These are phyloP conservation scores for Neurospora cerealis DNA, from an alignment of 495 filamentous ascomycete genomes.

Conservation along the genomic window DNA sequence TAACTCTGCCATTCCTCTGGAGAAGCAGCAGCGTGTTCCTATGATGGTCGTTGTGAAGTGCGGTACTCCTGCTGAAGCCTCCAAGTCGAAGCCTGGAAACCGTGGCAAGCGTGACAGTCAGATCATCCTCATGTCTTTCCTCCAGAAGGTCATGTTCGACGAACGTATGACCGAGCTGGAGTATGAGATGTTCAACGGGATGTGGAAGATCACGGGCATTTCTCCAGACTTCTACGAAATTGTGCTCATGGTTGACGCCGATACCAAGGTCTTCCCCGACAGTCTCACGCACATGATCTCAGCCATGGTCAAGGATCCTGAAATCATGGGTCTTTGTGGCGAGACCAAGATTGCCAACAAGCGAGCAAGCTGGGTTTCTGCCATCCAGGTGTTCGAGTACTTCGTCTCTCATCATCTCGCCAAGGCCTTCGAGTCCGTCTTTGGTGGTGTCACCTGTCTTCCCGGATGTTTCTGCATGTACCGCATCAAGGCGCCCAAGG, in stretches of 20 bases:
- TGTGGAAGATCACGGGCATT: constrained; percentile 97
- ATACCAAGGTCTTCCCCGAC: constrained; percentile 98
- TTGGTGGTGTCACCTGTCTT: constrained; percentile 98
- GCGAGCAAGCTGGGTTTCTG: constrained; percentile 83
- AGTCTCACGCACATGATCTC: constrained; percentile 97
- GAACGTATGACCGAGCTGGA: constrained; percentile 99
- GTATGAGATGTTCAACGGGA: constrained; percentile 98
- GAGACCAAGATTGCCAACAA: constrained; percentile 99
- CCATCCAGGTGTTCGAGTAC: constrained; percentile 99
- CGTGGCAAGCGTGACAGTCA: constrained; percentile 97
- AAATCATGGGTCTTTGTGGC: constrained; percentile 98
- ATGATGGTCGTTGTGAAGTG: constrained; percentile 98
- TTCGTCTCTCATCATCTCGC: constrained; percentile 96
- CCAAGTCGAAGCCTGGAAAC: constrained; percentile 82
- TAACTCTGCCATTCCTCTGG: constrained; percentile 62
- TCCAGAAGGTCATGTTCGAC: constrained; percentile 99
- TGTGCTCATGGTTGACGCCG: constrained; percentile 97
- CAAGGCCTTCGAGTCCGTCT: constrained; percentile 96
- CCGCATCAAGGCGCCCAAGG: constrained; percentile 97
- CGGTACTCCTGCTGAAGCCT: constrained; percentile 80
- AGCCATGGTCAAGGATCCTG: constrained; percentile 97
- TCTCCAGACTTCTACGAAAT: constrained; percentile 96
- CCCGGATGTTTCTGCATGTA: constrained; percentile 99
- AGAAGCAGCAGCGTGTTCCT: constrained; percentile 95
- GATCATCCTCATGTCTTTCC: constrained; percentile 98